A percentile compares a stretch with the other conserved stretches of the same genome.
Evolutionary conservation across 352 stramenopile species (phyloP).

Genomic region (Phytophthora cactorum): DNA sequence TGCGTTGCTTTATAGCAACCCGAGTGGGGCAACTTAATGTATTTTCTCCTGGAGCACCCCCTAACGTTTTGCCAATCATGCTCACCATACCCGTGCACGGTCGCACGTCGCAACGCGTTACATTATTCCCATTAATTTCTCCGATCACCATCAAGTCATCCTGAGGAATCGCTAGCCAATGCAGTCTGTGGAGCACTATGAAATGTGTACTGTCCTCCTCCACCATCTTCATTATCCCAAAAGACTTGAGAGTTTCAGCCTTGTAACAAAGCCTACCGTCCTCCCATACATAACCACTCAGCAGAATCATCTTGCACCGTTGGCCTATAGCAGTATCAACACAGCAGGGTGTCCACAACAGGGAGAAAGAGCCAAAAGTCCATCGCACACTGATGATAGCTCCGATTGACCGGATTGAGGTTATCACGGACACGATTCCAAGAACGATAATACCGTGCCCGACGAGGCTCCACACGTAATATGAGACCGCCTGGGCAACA

Average conservation of each 20-base stretch:
- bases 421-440: constrained; percentile 31
- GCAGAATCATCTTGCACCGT: constrained; percentile 28
- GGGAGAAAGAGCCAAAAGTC: constrained; percentile 7
- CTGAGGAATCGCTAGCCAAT: constrained; percentile 26
- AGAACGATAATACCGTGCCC: constrained; percentile 33
- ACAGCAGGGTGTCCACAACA: constrained; percentile 21
- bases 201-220: constrained; percentile 25
- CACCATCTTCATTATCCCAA: constrained; percentile 27
- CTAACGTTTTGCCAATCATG: constrained; percentile 25
- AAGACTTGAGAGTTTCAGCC: constrained; percentile 29
- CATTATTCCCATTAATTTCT: constrained; percentile 12
- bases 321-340: constrained; percentile 23
- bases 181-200: constrained; percentile 19
- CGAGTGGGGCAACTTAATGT: constrained; percentile 1
- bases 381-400: constrained; percentile 21
- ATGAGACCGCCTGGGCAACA: constrained; percentile 30
- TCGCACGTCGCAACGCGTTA: constrained; percentile 19
- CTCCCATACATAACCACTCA: constrained; percentile 35
- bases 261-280: constrained; percentile 30
- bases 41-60: constrained; percentile 3
- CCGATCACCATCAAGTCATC: constrained; percentile 29
- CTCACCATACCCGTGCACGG: constrained; percentile 26
- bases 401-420: constrained; percentile 25
- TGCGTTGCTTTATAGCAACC: neutral
- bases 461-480: constrained; percentile 37